Evolutionary conservation across 2,329 filamentous ascomycete species (phyloP).

Genomic region (Pseudogymnoascus sp.): DNA sequence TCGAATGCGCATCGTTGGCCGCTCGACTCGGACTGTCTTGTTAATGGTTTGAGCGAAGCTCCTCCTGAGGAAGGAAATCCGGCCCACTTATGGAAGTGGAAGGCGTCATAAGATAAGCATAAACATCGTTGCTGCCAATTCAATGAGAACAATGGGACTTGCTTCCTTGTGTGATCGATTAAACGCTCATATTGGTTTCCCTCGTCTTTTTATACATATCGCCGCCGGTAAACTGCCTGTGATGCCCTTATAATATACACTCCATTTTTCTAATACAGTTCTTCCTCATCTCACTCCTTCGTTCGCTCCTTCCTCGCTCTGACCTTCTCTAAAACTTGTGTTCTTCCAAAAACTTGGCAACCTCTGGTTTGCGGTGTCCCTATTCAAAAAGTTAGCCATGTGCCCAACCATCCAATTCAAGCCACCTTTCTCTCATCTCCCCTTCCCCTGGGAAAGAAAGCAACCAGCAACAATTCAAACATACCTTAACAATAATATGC

Average conservation of each 20-base stretch:
- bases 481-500: constrained; percentile 68
- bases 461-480: constrained; percentile 14
- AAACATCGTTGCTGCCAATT: too few species aligned
- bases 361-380: constrained; percentile 42
- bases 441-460: background rate
- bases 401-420: background rate
- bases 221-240: background rate
- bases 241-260: background rate
- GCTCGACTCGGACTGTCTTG: too few species aligned
- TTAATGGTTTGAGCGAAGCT: too few species aligned
- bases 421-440: background rate
- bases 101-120: too few species aligned
- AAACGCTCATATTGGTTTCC: too few species aligned
- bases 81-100: too few species aligned
- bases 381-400: constrained; percentile 22
- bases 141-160: too few species aligned
- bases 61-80: too few species aligned
- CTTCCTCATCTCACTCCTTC: background rate
- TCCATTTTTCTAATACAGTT: constrained; percentile 1
- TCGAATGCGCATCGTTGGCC: too few species aligned
- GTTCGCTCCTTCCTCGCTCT: background rate
- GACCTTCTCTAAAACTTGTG: constrained; percentile 23
- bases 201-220: background rate
- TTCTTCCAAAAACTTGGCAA: constrained; percentile 39
- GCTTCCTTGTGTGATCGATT: too few species aligned